Evolutionary conservation across 495 filamentous ascomycete species (phyloP), one percentile per base, ranked within the genome.

Genomic region (Aspergillus egyptiacus): DNA sequence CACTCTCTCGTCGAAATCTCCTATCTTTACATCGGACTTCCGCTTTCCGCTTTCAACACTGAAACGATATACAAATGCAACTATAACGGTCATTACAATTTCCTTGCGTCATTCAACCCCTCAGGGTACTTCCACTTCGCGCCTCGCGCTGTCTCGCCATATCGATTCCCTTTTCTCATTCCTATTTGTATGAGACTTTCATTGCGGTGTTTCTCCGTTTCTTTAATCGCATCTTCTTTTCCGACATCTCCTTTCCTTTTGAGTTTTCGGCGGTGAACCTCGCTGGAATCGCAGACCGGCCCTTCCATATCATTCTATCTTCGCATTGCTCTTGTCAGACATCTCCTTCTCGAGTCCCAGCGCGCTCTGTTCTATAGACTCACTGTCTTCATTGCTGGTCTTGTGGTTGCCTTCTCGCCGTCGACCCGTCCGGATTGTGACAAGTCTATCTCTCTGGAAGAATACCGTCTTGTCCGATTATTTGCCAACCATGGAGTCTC

Each of bases 401-500:
- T 41, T 44, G 35, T 39, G 30, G 23, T 34, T 38, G 24, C 33
- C 19, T 40, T n/a, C 17, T 46, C 35, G 5, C 19, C 24, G 19
- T 32, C 23, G 17, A 39, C 15, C 35, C n/a, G 2, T 38, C 38
- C 20, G 40, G 41, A 50, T 18, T 30, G 11, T 28, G 51, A 54
- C 39, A 19, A 24, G n/a, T n/a, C n/a, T 66, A 66, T 74, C 46
- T 65, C 58, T 64, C 59, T 59, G 61, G 64, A 59, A 66, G 49
- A 57, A 37, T 37, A 51, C 47, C 17, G 33, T 51, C 39, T 47
- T 48, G 45, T 49, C 30, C 27, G 44, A 50, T 31, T 34, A 46
- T 20, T 48, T 20, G 42, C 64, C 53, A 25, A 66, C 60, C 68
- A 89, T 93, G 87, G 86, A 89, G 64, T 91, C 83, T 75, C 75